phyloP scores from a whole-genome alignment of 2,329 filamentous ascomycete species.

The Diaporthe sp. region DNA sequence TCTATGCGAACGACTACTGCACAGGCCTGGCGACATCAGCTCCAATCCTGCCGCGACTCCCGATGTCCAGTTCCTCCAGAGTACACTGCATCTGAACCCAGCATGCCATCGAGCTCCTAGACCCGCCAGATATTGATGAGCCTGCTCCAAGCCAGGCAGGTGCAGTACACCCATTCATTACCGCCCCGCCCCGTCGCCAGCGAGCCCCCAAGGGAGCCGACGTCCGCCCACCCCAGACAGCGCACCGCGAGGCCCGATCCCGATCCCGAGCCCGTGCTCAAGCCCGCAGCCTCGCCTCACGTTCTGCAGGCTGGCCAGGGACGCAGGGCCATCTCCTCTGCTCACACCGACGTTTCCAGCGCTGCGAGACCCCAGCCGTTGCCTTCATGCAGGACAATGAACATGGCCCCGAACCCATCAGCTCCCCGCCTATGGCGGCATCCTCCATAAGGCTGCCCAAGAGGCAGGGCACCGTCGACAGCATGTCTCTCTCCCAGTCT shows the following conservation, averaged over 20 bases:
- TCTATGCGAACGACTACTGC: not conserved
- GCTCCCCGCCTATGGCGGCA: constrained; percentile 71
- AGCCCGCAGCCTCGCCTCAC: constrained; percentile 2
- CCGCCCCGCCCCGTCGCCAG: not conserved
- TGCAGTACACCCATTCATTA: not conserved
- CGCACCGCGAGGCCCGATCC: not conserved
- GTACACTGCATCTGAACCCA: not conserved
- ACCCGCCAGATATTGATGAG: not conserved
- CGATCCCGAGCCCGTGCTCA: constrained; percentile 5
- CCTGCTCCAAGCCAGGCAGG: constrained; percentile 14
- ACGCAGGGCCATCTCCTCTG: constrained; percentile 13
- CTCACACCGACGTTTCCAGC: not conserved
- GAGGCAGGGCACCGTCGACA: constrained; percentile 65
- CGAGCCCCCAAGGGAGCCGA: not conserved
- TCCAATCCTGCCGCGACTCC: not conserved
- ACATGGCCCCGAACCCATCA: constrained; percentile 33
- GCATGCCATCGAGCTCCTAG: constrained; percentile 7
- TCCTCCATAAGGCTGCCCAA: constrained; percentile 70
- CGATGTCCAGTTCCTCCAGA: not conserved
- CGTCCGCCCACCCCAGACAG: not conserved
- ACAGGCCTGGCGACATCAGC: constrained; percentile 12
- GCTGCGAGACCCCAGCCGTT: constrained; percentile 12
- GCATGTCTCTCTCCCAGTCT: constrained; percentile 57
- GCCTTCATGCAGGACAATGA: constrained; percentile 37
- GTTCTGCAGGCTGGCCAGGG: not conserved